Base-by-base conservation (phyloP, 352 stramenopile species). In the Globisporangium sylvaticum region DNA sequence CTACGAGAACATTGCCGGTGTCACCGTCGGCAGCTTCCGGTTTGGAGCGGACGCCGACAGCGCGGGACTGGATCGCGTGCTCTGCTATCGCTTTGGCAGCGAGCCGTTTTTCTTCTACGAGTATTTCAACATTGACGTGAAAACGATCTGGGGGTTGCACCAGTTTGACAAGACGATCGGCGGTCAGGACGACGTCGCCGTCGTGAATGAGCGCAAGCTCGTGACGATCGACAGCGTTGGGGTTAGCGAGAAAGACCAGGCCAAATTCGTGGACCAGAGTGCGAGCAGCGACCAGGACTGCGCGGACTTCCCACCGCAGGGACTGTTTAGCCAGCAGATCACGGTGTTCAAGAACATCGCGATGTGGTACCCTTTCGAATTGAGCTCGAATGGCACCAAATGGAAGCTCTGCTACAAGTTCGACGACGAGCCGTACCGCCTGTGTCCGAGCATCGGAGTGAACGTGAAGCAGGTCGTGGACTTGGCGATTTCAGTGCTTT, bases 321-420 rank as follows among this genome's bases (percentile, higher is more conserved):
- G 83, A 2, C 66, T 89, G 7, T 64, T 73, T 5, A 27, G 56
- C 9, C 66, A 68, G 9, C 68, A 73, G 4, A 71, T 90, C 4
- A 67, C 37, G 7, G 78, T 90, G 24, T 78, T 73, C 34, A 62
- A 53, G 6, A 80, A 90, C 57, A 14, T 66, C 1, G 78, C 78
- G 6, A 77, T 88, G 32, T 83, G 73, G 72, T 77, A 80, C n/a
- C 73, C 74, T 2, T 91, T 91, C 52, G 73, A 91, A 1, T 80
- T 66, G 44, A 76, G 77, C 1, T 90, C 81, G 0, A 67, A 80
- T 25, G 79, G 75, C 32, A 70, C 64, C 0, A 62, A 55, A 5
- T 90, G 83, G 83, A 64, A 72, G 25, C 64, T 91, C 9, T 91
- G 83, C 65, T 91, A 91, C 73, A 83, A 84, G 61, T 89, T 90